These are phyloP conservation scores for Ophiocordyceps sinensis DNA, from an alignment of 2,329 filamentous ascomycete genomes.

Conservation along the genomic window DNA sequence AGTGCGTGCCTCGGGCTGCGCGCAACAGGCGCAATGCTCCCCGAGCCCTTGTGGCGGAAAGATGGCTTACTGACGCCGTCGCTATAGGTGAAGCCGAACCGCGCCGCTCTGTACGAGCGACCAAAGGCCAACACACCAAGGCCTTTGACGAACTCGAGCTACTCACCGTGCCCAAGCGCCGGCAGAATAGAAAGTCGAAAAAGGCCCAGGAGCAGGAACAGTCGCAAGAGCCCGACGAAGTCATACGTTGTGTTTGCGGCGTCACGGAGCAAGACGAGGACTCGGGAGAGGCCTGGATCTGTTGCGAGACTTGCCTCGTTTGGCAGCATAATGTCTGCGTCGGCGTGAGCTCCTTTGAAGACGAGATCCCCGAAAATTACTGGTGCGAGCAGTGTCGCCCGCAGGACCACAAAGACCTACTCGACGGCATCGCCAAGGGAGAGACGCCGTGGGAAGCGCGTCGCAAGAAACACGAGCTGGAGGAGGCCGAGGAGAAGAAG, in stretches of 20 bases:
- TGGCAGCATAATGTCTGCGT: constrained; percentile 99
- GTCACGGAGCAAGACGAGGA: constrained; percentile 75
- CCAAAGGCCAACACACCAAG: constrained; percentile 91
- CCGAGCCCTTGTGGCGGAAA: not conserved
- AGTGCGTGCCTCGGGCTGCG: not conserved
- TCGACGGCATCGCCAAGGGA: constrained; percentile 64
- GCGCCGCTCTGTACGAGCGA: constrained; percentile 85
- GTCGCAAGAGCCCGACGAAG: constrained; percentile 46
- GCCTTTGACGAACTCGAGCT: constrained; percentile 64
- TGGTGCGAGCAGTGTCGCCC: constrained; percentile 86
- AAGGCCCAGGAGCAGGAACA: constrained; percentile 48
- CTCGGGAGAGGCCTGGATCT: constrained; percentile 84
- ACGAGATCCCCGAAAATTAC: constrained; percentile 70
- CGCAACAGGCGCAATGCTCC: not conserved
- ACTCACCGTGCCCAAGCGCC: constrained; percentile 37
- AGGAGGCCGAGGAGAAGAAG: constrained; percentile 43
- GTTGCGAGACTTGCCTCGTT: constrained; percentile 78
- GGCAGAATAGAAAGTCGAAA: constrained; percentile 33
- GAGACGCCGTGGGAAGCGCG: constrained; percentile 76
- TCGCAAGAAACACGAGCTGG: constrained; percentile 47
- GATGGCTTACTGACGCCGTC: constrained; percentile 5
- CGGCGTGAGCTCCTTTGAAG: constrained; percentile 64
- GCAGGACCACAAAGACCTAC: constrained; percentile 64
- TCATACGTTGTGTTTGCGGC: constrained; percentile 89
- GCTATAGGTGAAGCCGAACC: constrained; percentile 49